Conservation (phyloP, 2,329 filamentous ascomycete species). For the Lasiodiplodia sp. region DNA sequence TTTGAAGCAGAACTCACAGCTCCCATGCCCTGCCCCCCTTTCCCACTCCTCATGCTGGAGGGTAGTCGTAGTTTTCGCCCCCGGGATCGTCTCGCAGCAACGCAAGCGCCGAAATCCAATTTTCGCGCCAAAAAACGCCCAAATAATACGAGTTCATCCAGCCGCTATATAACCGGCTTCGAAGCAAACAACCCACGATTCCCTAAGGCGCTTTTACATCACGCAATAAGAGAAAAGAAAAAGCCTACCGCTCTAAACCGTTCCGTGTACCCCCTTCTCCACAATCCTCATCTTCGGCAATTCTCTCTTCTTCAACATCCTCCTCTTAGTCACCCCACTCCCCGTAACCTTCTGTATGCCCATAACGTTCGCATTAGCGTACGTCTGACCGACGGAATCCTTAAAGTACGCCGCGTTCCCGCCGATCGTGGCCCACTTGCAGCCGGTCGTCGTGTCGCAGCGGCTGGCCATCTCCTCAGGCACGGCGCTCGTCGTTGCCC, state of each 20-base stretch:
- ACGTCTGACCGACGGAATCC: background rate
- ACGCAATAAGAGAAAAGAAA: background rate
- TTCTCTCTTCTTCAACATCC: background rate
- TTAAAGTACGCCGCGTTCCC: constrained; percentile 23
- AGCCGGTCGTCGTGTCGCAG: constrained; percentile 8
- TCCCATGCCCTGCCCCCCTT: background rate
- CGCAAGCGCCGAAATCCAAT: background rate
- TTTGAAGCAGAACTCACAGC: background rate
- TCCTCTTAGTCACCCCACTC: background rate
- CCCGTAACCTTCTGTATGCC: background rate
- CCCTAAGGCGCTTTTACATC: background rate
- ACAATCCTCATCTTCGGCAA: background rate
- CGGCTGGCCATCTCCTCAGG: constrained; percentile 4
- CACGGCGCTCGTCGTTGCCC: constrained; percentile 3
- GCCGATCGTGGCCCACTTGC: background rate
- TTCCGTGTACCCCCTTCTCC: background rate
- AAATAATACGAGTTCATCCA: constrained; percentile 11
- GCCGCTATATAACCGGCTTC: background rate
- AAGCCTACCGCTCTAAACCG: background rate
- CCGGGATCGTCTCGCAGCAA: constrained; percentile 19
- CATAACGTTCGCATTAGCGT: background rate
- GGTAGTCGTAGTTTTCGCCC: background rate
- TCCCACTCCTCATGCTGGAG: background rate
- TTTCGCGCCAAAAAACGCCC: background rate
- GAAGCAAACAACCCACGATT: background rate